A percentile compares a stretch with the other conserved stretches of the same genome.
These are phyloP conservation scores for Babesia bovis DNA, from an alignment of 169 alveolate species.

Conservation along the genomic window DNA sequence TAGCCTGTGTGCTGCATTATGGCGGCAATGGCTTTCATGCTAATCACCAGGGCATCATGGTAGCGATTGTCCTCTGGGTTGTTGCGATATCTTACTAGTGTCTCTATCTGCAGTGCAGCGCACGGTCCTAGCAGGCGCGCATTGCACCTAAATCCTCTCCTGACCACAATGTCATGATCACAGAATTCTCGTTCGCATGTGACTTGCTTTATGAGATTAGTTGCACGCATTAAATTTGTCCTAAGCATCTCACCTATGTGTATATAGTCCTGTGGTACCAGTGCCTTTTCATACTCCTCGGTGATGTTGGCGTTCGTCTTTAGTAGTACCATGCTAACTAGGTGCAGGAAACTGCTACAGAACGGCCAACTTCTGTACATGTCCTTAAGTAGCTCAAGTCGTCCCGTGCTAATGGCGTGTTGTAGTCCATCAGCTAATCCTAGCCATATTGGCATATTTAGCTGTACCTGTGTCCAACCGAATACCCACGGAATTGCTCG, in stretches of 20 bases:
- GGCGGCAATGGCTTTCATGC: constrained; percentile 49
- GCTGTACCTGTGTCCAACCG: constrained; percentile 85
- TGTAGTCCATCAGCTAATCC: constrained; percentile 73
- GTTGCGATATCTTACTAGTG: constrained; percentile 48
- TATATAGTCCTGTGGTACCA: constrained; percentile 55
- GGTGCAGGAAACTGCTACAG: constrained; percentile 77
- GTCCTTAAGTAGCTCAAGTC: constrained; percentile 64
- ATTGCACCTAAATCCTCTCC: constrained; percentile 61
- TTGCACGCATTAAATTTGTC: constrained; percentile 44
- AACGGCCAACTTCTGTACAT: constrained; percentile 82
- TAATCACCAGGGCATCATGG: constrained; percentile 27
- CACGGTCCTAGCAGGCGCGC: constrained; percentile 68
- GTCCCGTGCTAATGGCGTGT: constrained; percentile 43
- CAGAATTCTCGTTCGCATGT: constrained; percentile 70
- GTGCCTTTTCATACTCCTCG: constrained; percentile 65
- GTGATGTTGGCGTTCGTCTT: constrained; percentile 71
- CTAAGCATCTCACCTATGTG: constrained; percentile 57
- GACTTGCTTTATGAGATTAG: constrained; percentile 59
- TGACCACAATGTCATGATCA: constrained; percentile 68
- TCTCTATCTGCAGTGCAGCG: constrained; percentile 65
- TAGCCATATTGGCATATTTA: constrained; percentile 83
- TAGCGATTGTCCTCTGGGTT: constrained; percentile 3
- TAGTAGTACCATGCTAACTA: constrained; percentile 79
- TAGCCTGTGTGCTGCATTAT: constrained; percentile 37
- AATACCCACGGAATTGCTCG: constrained; percentile 89